A percentile compares a stretch with the other conserved stretches of the same genome.
These are phyloP conservation scores for Pleurotus sapidus DNA, from an alignment of 768 basidiomycete genomes.

Conservation along the genomic window DNA sequence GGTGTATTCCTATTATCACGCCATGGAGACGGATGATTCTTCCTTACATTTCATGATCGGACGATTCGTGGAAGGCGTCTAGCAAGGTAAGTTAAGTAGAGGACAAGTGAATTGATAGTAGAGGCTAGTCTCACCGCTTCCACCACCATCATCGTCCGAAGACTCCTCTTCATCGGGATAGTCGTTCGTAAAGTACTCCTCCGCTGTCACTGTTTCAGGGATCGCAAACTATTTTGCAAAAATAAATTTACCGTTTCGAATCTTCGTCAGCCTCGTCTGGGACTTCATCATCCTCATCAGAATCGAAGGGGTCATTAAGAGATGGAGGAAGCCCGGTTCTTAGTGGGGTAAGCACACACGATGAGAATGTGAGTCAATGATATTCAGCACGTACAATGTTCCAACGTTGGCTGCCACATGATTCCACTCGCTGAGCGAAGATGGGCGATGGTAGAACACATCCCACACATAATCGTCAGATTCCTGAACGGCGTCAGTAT, in stretches of 20 bases:
- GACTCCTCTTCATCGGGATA: conserved; percentile 72
- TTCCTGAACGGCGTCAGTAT: neutral
- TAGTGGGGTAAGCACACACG: conserved; percentile 5
- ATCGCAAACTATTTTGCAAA: neutral
- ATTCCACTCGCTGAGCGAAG: conserved; percentile 58
- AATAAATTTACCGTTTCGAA: conserved; percentile 62
- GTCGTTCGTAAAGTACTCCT: conserved; percentile 84
- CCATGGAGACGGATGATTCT: too few relatives aligned
- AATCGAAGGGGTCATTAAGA: conserved; percentile 52
- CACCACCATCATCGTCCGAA: conserved; percentile 33
- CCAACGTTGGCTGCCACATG: conserved; percentile 49
- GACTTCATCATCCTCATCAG: conserved; percentile 61
- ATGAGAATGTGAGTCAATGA: neutral
- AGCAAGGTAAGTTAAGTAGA: too few relatives aligned
- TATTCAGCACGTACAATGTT: conserved; percentile 43
- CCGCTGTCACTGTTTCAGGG: conserved; percentile 32
- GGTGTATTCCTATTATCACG: too few relatives aligned
- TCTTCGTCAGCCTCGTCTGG: conserved; percentile 83
- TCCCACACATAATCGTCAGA: conserved; percentile 78
- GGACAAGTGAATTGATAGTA: too few relatives aligned
- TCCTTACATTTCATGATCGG: too few relatives aligned
- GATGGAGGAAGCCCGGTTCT: conserved; percentile 68
- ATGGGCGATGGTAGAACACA: conserved; percentile 73
- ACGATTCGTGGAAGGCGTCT: too few relatives aligned
- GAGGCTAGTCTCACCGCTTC: conserved; percentile 27